Evolutionary conservation across 805 yeast genomes (phyloP), one percentile per base, ranked within the genome.

Genomic region (Blastobotrys muscicola): DNA sequence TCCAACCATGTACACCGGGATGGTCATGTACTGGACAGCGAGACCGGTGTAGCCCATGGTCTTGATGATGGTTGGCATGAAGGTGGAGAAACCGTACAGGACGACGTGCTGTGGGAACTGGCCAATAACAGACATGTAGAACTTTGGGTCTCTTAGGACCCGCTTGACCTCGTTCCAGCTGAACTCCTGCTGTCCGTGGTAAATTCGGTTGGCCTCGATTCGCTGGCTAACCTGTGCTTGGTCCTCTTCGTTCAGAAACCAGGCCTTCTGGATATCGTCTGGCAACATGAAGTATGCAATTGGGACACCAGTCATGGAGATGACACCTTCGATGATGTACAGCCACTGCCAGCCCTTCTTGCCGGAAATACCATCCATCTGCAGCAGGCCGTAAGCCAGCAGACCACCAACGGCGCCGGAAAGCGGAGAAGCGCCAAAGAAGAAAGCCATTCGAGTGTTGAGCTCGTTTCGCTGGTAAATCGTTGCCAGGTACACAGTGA

Each of bases 261-360:
- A 65, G 61, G 71, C 67, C 1, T 65, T 58, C 3, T 61, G 59
- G 7, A 67, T 56, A 32, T 64, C 59, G 49, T 65, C 67, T n/a
- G 74, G 73, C 16, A 74, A 50, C 26, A 65, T 58, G 63, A 59
- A 50, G 64, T 67, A 12, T 74, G 72, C 29, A 72, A 50, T 29
- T 64, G 58, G 49, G 66, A 29, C 30, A n/a, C 31, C 31, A 10
- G 57, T 12, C 57, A 50, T 4, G 55, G 48, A 66, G 10, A 72
- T 58, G 0, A 66, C 59, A 37, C 79, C 76, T 55, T 74, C 79
- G 23, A 74, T 63, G 4, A 74, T 65, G 48, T 64, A 75, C 23
- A 74, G 60, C 62, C 72, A 74, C 52, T 73, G 66, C 75, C 76
- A 74, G 8, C 74, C 74, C 35, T 56, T 65, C 50, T 68, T 54